A percentile compares a stretch with the other conserved stretches of the same genome.
phyloP scores from a whole-genome alignment of 2,329 filamentous ascomycete species.

The Pseudogymnoascus sp. region DNA sequence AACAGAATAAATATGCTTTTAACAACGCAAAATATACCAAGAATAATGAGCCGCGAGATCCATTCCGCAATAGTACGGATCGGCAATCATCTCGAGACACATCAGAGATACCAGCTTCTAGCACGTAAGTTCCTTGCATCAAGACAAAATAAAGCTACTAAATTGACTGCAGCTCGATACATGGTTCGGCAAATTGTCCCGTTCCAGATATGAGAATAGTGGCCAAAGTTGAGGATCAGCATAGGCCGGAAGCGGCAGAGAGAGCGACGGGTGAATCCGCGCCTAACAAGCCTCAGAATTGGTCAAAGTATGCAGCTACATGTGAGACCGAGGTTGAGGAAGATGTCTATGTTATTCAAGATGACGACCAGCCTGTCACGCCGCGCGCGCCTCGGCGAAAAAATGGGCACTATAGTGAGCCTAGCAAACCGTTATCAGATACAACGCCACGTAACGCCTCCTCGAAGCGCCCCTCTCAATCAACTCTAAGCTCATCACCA shows the following conservation, averaged over 20 bases:
- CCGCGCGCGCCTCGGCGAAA: not conserved
- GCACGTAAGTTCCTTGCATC: not conserved
- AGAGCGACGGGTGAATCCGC: not conserved
- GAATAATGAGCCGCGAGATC: constrained; percentile 5
- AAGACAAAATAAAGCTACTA: not conserved
- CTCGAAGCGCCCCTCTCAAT: not conserved
- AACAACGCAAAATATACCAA: constrained; percentile 14
- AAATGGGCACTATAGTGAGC: not conserved
- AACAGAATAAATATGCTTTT: constrained; percentile 15
- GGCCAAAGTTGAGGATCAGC: not conserved
- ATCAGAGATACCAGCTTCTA: not conserved
- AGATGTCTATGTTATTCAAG: not conserved
- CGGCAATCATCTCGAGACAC: not conserved
- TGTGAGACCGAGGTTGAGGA: not conserved
- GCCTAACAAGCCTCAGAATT: not conserved
- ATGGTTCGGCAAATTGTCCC: not conserved
- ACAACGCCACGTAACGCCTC: not conserved
- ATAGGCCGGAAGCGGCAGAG: not conserved
- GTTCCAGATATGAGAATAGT: not conserved
- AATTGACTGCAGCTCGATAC: not conserved
- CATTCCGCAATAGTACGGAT: not conserved
- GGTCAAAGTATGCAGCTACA: not conserved
- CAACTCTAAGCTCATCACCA: not conserved
- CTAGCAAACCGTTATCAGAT: not conserved
- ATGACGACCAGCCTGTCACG: not conserved